A percentile compares a stretch with the other conserved stretches of the same genome.
Evolutionary conservation across 768 basidiomycete species (phyloP).

Genomic region (Russula sp.): DNA sequence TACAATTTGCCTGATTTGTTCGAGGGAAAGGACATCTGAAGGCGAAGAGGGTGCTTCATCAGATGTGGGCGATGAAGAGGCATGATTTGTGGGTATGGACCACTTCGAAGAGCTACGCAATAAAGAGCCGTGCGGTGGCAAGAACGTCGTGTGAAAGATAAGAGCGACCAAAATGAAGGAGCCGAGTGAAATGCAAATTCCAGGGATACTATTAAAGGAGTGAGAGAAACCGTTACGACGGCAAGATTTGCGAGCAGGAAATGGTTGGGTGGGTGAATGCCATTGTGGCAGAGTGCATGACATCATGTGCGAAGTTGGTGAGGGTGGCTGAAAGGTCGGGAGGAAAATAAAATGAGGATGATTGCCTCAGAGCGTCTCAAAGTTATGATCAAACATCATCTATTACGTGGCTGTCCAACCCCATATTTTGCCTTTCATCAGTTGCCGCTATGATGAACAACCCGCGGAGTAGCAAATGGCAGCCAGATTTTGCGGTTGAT

Average conservation of each 20-base stretch:
- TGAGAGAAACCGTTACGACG: constrained; percentile 2
- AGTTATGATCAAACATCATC: too few relatives aligned
- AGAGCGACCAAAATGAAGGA: constrained; percentile 10
- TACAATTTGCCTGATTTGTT: constrained; percentile 39
- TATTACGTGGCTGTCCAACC: too few relatives aligned
- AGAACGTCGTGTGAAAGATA: constrained; percentile 11
- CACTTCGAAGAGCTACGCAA: neutral
- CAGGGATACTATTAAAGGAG: neutral
- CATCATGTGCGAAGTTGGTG: neutral
- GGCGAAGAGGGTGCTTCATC: neutral
- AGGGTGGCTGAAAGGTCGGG: neutral
- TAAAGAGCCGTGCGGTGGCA: neutral
- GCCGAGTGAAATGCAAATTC: constrained; percentile 6
- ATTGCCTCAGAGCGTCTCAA: neutral
- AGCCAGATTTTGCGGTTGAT: too few relatives aligned
- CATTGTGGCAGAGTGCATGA: neutral
- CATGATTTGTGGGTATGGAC: neutral
- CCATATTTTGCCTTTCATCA: too few relatives aligned
- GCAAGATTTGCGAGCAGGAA: neutral
- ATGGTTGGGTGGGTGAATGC: neutral
- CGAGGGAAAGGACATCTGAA: constrained; percentile 33
- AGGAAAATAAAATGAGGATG: neutral
- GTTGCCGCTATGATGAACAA: too few relatives aligned
- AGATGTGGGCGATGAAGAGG: neutral
- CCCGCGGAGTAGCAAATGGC: too few relatives aligned